phyloP scores from a whole-genome alignment of 352 stramenopile species.

The Phytophthora niederhauseri region DNA sequence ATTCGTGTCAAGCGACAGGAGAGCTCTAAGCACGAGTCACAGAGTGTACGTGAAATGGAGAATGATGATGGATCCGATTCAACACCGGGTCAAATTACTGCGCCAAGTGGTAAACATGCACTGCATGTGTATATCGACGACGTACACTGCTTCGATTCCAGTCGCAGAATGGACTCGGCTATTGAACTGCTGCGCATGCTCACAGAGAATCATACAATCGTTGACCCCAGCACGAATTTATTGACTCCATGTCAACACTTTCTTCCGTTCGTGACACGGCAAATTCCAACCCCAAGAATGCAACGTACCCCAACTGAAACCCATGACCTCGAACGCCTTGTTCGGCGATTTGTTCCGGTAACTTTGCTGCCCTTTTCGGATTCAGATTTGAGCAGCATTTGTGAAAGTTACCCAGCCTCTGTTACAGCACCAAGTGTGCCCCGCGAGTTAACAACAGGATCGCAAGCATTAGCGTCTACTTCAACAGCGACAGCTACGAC shows the following conservation, averaged over 20 bases:
- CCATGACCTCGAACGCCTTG: slow-evolving; percentile 33
- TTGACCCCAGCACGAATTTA: slow-evolving; percentile 44
- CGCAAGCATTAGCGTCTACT: neutral
- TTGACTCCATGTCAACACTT: slow-evolving; percentile 34
- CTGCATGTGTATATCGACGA: slow-evolving; percentile 70
- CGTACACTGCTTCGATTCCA: slow-evolving; percentile 45
- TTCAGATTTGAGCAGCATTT: slow-evolving; percentile 59
- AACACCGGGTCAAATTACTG: neutral
- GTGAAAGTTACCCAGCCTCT: slow-evolving; percentile 29
- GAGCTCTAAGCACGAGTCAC: neutral
- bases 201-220: slow-evolving; percentile 41
- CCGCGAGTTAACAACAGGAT: neutral
- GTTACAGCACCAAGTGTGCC: neutral
- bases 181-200: slow-evolving; percentile 60
- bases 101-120: neutral
- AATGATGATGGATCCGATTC: neutral
- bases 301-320: neutral
- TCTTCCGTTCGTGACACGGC: slow-evolving; percentile 39
- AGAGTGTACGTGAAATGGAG: neutral
- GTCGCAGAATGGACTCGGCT: slow-evolving; percentile 34
- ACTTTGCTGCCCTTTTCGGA: slow-evolving; percentile 40
- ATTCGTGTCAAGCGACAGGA: slow-evolving; percentile 19
- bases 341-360: slow-evolving; percentile 44
- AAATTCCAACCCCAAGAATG: slow-evolving; percentile 10
- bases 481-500: neutral